Conservation (phyloP, 2,329 filamentous ascomycete species). For the Epichloe scottii region DNA sequence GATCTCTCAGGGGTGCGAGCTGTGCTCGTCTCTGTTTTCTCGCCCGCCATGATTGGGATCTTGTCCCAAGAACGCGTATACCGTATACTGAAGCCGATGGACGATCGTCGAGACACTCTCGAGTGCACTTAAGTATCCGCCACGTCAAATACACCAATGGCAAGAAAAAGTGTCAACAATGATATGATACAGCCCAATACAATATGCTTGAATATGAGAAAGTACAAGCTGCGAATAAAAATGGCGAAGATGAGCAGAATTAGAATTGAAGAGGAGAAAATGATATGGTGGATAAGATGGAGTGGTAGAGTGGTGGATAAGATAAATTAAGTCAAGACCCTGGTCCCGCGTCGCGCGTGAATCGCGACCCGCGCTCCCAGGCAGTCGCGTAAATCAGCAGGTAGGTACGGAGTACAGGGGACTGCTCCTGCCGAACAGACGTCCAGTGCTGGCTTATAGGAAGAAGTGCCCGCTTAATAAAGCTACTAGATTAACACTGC, state of each 20-base stretch:
- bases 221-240: background rate
- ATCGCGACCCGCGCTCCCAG: background rate
- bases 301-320: background rate
- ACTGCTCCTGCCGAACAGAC: too few relatives aligned
- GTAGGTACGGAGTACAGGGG: too few relatives aligned
- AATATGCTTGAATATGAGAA: background rate
- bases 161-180: background rate
- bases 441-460: too few relatives aligned
- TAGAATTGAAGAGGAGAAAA: background rate
- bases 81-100: background rate
- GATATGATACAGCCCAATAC: background rate
- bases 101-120: background rate
- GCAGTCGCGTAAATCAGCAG: background rate
- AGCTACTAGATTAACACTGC: too few relatives aligned
- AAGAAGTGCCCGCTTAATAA: too few relatives aligned
- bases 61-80: background rate
- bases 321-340: background rate
- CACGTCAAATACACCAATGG: background rate
- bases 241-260: background rate
- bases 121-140: background rate
- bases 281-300: background rate
- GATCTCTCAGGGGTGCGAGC: slow-evolving; percentile 6
- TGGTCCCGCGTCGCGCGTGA: slow-evolving; percentile 2
- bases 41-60: slow-evolving; percentile 4
- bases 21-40: background rate